Conservation (phyloP, 2,329 filamentous ascomycete species). For the Cyphellophora attinorum region DNA sequence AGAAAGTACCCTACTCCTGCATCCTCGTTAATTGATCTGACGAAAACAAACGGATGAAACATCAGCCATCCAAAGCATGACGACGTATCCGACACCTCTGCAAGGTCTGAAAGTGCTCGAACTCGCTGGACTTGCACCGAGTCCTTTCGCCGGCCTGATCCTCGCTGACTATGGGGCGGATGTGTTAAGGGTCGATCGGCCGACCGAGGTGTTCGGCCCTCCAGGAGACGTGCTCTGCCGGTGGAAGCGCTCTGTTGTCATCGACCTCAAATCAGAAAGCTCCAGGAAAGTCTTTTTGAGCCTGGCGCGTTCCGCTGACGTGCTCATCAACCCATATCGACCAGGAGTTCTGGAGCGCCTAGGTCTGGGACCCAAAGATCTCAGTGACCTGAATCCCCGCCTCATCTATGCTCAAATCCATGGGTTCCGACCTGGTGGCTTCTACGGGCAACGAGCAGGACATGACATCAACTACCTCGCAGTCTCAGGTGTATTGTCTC, state of each 20-base stretch:
- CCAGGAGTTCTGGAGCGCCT: constrained; percentile 54
- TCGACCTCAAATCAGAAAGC: constrained; percentile 50
- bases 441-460: constrained; percentile 76
- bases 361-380: constrained; percentile 50
- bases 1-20: too few species aligned
- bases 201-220: constrained; percentile 59
- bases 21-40: too few species aligned
- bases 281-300: constrained; percentile 49
- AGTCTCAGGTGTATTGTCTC: constrained; percentile 65
- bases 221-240: constrained; percentile 9
- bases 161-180: constrained; percentile 68
- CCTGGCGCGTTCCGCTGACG: constrained; percentile 53
- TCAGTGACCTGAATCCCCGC: constrained; percentile 56
- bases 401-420: constrained; percentile 79
- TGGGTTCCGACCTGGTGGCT: constrained; percentile 77
- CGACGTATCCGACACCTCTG: too few species aligned
- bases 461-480: constrained; percentile 96
- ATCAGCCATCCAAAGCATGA: too few species aligned
- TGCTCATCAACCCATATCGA: constrained; percentile 61
- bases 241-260: constrained; percentile 55
- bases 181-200: constrained; percentile 62
- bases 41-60: too few species aligned
- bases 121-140: constrained; percentile 56
- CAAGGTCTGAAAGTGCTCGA: too few species aligned
- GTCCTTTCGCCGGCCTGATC: constrained; percentile 37